Conservation (phyloP, 768 basidiomycete species). For the Mycena rebaudengoi region DNA sequence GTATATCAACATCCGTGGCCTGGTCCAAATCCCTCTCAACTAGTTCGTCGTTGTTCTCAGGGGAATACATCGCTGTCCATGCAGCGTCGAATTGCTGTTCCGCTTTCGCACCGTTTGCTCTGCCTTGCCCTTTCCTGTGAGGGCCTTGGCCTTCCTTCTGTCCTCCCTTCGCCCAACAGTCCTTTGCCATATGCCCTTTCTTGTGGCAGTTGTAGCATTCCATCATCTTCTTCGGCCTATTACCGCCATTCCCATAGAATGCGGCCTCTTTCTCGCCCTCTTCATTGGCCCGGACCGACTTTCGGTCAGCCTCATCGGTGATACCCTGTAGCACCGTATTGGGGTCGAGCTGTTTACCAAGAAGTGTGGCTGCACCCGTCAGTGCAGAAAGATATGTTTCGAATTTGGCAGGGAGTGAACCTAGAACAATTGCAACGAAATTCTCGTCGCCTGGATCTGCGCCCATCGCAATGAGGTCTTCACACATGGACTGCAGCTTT, state of each 20-base stretch:
- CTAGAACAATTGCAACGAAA: background rate
- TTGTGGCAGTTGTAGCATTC: slow-evolving; percentile 42
- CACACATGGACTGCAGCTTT: background rate
- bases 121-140: slow-evolving; percentile 13
- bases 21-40: background rate
- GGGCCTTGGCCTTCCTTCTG: slow-evolving; percentile 45
- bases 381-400: slow-evolving; percentile 4
- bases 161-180: slow-evolving; percentile 49
- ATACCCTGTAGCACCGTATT: slow-evolving; percentile 1
- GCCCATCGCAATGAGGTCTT: background rate
- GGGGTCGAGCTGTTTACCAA: background rate
- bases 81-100: background rate
- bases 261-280: background rate
- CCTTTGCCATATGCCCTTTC: slow-evolving; percentile 36
- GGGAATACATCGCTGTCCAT: background rate
- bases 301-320: slow-evolving; percentile 1
- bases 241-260: background rate
- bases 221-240: background rate
- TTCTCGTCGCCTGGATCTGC: background rate
- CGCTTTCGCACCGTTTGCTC: background rate
- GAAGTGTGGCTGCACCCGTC: slow-evolving; percentile 4
- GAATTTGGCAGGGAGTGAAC: background rate
- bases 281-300: background rate
- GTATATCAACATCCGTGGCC: background rate
- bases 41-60: background rate